Evolutionary conservation across 2,329 filamentous ascomycete species (phyloP), one percentile per base, ranked within the genome.

Genomic region (Aspergillus flavus): DNA sequence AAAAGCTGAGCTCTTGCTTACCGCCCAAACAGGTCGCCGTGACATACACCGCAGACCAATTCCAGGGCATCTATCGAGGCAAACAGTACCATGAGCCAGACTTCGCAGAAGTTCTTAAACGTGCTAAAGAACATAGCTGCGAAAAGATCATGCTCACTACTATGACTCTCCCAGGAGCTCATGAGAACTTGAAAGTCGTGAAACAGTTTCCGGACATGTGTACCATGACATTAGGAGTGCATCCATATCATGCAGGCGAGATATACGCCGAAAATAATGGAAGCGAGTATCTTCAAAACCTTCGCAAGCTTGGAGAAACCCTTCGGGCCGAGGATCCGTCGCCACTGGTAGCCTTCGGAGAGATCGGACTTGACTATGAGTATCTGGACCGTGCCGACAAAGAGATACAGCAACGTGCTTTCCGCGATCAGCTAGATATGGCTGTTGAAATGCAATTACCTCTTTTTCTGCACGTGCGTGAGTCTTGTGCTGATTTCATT

Each of bases 341-440:
- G 0, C 72, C 77, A 2, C 67, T 85, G 2, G 78, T 75, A 0
- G 83, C 83, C 1, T 84, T 81, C 61, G 83, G 83, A 1, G 83
- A 85, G 56, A 72, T 85, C 1, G 83, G 83, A 0, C 73, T 85
- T 1, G 84, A 85, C 57, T 85, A 84, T 48, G 82, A 83, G 45
- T 76, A 81, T 5, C 72, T 84, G 4, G 72, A 78, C 0, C 76
- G 78, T 3, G 81, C 82, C 0, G 71, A 77, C 12, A 83, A 81
- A 53, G 77, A 78, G 4, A 75, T 71, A 0, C 80, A 84, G 63
- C 67, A 78, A 1, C 73, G 74, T 1, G 76, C 76, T 0, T 83
- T 83, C 66, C 73, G 71, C 48, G 73, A 72, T 6, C 80, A 84
- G 61, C 69, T 84, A 3, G 79, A 81, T 16, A 54, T 82, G 6